Evolutionary conservation across 2,329 filamentous ascomycete species (phyloP), one percentile per base, ranked within the genome.

Genomic region (Calonectria leucothoes): DNA sequence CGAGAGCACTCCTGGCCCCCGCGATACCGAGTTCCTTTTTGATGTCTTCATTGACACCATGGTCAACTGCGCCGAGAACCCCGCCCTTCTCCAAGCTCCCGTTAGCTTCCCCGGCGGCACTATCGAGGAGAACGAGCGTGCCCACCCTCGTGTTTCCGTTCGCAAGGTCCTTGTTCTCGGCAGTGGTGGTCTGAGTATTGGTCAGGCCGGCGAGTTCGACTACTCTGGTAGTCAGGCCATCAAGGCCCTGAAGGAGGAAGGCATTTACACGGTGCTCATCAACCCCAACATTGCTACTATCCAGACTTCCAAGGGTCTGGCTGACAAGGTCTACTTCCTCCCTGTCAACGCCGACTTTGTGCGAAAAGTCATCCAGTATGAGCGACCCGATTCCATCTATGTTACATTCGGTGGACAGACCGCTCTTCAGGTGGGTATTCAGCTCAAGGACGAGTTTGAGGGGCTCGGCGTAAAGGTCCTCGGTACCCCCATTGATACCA

Each of bases 281-380:
- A 99, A 99, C 87, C 97, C 97, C 71, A 99, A 99, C 84, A 98
- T 99, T 83, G 97, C 97, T 78, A 99, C 97, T 0, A 98, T 98
- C 75, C 97, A 99, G 85, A 99, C 97, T 6, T 98, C 97, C 67
- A 98, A 98, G 87, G 97, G 97, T 77, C 89, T 99, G 67, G 97
- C 97, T 17, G 97, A 99, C 86, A 98, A 98, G 89, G 97, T 99
- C 66, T 99, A 98, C 87, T 99, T 98, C 89, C 89, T 98, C 52
- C 97, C 97, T 0, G 97, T 99, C 83, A 98, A 96, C 74, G 94
- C 96, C 72, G 96, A 98, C 68, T 98, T 98, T 78, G 97, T 99
- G 52, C 94, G 96, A 83, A 98, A 98, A 87, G 96, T 99, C 83
- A 98, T 99, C 83, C 90, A 95, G 83, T 94, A 98, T 81, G 97